phyloP scores from a whole-genome alignment of 1,139 yeast genomes.

The Pichia sp. region DNA sequence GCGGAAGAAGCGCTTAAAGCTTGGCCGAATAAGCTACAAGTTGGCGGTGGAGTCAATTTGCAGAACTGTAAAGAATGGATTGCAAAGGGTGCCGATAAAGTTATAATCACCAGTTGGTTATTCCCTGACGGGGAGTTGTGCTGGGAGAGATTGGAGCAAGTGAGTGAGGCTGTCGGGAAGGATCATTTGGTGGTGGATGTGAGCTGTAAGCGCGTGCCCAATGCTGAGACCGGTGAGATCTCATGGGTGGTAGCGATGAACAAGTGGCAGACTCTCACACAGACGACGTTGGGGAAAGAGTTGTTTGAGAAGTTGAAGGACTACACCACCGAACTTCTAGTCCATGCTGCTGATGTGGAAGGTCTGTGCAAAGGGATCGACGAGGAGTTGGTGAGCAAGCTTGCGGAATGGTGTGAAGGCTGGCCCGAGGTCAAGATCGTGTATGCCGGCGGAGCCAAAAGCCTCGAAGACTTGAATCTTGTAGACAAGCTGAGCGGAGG shows the following conservation, averaged over 20 bases:
- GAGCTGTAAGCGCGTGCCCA: slow-evolving; percentile 62
- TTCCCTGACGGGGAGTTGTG: slow-evolving; percentile 62
- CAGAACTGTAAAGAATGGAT: slow-evolving; percentile 77
- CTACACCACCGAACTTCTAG: slow-evolving; percentile 80
- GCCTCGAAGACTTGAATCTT: slow-evolving; percentile 57
- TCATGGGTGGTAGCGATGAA: slow-evolving; percentile 94
- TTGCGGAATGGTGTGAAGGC: slow-evolving; percentile 76
- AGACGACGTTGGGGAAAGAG: slow-evolving; percentile 48
- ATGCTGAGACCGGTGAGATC: slow-evolving; percentile 29
- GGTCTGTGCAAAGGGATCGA: slow-evolving; percentile 94
- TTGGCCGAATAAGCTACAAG: slow-evolving; percentile 74
- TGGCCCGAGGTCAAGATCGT: slow-evolving; percentile 80
- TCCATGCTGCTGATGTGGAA: slow-evolving; percentile 98
- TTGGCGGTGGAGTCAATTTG: slow-evolving; percentile 87
- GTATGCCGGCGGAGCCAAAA: slow-evolving; percentile 95
- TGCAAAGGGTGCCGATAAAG: slow-evolving; percentile 63
- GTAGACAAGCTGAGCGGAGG: slow-evolving; percentile 70
- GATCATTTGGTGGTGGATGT: slow-evolving; percentile 78
- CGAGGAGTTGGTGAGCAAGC: slow-evolving; percentile 59
- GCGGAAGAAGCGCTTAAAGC: slow-evolving; percentile 69
- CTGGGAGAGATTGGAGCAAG: slow-evolving; percentile 47
- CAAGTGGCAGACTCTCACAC: slow-evolving; percentile 91
- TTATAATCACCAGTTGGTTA: slow-evolving; percentile 86
- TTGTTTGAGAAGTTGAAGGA: slow-evolving; percentile 51
- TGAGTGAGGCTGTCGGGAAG: slow-evolving; percentile 55